phyloP scores from a whole-genome alignment of 345 rosid species.

The Eucalyptus melliodora region DNA sequence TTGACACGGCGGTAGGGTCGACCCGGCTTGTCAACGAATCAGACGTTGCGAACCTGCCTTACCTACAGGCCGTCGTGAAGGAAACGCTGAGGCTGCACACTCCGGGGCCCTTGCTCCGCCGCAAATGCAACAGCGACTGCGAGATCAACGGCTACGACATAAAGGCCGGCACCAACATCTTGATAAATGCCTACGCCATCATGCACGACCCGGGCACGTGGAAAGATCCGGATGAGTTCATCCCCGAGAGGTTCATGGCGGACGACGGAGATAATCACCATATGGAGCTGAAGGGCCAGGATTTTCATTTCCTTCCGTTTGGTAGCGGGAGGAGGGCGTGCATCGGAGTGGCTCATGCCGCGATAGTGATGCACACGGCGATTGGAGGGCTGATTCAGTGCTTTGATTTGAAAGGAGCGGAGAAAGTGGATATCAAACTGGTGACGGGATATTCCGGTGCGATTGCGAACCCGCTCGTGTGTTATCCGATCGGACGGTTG shows the following conservation, averaged over 20 bases:
- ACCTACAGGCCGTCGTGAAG: conserved; percentile 21
- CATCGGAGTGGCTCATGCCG: conserved; percentile 17
- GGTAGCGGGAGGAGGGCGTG: conserved; percentile 38
- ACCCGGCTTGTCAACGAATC: conserved; percentile 16
- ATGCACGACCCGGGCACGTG: conserved; percentile 14
- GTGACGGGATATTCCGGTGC: conserved; percentile 25
- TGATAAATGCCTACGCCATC: conserved; percentile 9
- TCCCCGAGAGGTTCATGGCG: conserved; percentile 11
- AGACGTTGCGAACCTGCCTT: conserved; percentile 25
- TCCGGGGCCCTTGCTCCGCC: conserved; percentile 22
- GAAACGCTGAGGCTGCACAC: conserved; percentile 26
- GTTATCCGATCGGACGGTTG: conserved; percentile 5
- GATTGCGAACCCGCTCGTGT: conserved; percentile 10
- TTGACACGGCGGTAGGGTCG: conserved; percentile 4
- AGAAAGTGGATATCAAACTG: conserved; percentile 2
- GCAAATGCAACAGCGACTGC: conserved; percentile 6
- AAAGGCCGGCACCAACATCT: conserved; percentile 6
- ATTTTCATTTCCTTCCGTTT: conserved; percentile 16
- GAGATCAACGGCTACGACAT: conserved; percentile 6
- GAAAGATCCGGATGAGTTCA: conserved; percentile 1
- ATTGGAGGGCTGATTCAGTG: conserved; percentile 27
- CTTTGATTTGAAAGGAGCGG: conserved; percentile 21
- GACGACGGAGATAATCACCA: not conserved
- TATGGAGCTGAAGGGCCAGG: conserved; percentile 16
- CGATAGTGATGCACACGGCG: conserved; percentile 12